Evolutionary conservation across 768 basidiomycete species (phyloP), one percentile per base, ranked within the genome.

Genomic region (Leucogyrophana mollusca): DNA sequence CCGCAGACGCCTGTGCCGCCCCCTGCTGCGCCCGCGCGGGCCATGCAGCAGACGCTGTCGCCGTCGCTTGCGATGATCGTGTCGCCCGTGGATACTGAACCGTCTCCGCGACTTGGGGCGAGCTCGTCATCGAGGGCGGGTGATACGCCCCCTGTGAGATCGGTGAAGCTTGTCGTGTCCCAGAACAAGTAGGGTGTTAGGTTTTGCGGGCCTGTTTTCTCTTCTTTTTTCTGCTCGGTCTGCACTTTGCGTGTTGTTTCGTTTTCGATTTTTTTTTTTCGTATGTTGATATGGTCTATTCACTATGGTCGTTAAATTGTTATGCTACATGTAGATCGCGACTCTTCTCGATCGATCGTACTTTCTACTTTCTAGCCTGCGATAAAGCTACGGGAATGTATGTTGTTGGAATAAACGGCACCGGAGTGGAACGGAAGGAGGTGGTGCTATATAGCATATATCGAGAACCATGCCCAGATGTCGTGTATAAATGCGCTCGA

Each of bases 31-130:
- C 59, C 59, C 41, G 48, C 59, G 11, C 66, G 64, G 11, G 59
- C 61, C 43, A 59, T 66, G 64, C 64, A 65, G 40, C 63, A 65
- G 16, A 66, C 64, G 23, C 53, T 65, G 2, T 65, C 64, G 4
- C 64, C 64, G 10, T 65, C 64, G 6, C 59, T 66, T 7, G 64
- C 64, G 9, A 66, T 68, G 64, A 66, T 66, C 33, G 64, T 66
- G 22, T 65, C 64, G 20, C 64, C 64, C 4, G 54, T 65, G 20
- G 64, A 66, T 33, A 54, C 64, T 0, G 64, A 68, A 30, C 64
- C 64, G 1, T 66, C 64, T 17, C 59, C 64, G 16, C 46, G 37
- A 30, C 49, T 47, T 3, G 47, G 47, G 20, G n/a, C n/a, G n/a
- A n/a, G n/a, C n/a, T 50, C 50, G 3, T 54, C 62, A 3, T 56